phyloP scores from a whole-genome alignment of 2,329 filamentous ascomycete genomes.

The Diaporthe ampelina region DNA sequence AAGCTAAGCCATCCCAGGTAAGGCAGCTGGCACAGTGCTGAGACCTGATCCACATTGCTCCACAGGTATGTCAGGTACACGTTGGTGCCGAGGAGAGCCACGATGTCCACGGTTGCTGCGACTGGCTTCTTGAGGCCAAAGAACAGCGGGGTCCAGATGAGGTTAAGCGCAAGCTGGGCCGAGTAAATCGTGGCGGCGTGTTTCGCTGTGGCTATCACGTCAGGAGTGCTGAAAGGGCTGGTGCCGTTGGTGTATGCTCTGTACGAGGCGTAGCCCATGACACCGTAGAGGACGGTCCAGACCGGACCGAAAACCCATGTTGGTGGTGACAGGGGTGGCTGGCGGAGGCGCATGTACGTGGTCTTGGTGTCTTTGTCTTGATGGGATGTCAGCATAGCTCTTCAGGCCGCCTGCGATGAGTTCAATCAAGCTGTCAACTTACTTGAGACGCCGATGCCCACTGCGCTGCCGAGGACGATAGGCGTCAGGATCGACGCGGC shows the following conservation, averaged over 20 bases:
- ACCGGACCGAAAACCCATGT: conserved; percentile 73
- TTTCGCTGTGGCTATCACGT: conserved; percentile 70
- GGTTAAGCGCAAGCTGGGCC: conserved; percentile 86
- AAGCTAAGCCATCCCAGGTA: conserved; percentile 92
- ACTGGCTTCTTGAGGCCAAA: conserved; percentile 82
- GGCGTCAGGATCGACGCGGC: conserved; percentile 83
- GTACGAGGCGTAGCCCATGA: conserved; percentile 93
- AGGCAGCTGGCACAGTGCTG: conserved; percentile 81
- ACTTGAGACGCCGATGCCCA: conserved; percentile 79
- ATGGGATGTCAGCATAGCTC: background rate
- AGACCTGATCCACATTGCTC: conserved; percentile 79
- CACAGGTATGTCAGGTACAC: conserved; percentile 82
- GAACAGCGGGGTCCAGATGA: conserved; percentile 94
- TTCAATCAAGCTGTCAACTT: conserved; percentile 50
- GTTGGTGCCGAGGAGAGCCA: conserved; percentile 79
- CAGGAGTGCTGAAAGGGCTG: conserved; percentile 65
- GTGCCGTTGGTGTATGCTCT: conserved; percentile 78
- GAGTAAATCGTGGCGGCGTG: conserved; percentile 86
- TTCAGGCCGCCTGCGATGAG: conserved; percentile 16
- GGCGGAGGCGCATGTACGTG: conserved; percentile 75
- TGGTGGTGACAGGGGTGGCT: conserved; percentile 75
- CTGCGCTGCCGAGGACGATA: conserved; percentile 76
- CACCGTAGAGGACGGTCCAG: conserved; percentile 75
- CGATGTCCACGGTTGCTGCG: conserved; percentile 81
- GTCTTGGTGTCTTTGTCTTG: conserved; percentile 62